Evolutionary conservation across 176 grass and related monocot species (phyloP).

Genomic region (Calamus simplicifolius): DNA sequence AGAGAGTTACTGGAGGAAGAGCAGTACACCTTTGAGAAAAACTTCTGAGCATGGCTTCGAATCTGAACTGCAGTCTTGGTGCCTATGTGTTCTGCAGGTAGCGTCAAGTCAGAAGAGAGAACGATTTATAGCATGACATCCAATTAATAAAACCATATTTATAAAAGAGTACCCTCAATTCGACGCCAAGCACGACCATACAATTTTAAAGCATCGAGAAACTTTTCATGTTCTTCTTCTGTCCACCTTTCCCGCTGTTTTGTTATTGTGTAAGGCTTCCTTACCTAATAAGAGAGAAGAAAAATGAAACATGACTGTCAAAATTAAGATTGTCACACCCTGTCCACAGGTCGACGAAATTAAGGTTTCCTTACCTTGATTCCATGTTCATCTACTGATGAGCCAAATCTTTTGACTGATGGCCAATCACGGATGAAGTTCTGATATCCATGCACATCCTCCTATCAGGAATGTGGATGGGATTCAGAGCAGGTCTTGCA

Average conservation of each 20-base stretch:
- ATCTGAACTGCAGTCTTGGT: constrained; percentile 94
- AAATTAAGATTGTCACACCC: not conserved
- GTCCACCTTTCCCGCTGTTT: constrained; percentile 96
- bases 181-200: constrained; percentile 80
- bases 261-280: constrained; percentile 83
- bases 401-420: constrained; percentile 7
- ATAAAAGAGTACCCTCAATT: constrained; percentile 57
- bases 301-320: not conserved
- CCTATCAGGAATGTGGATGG: constrained; percentile 6
- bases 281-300: constrained; percentile 21
- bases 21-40: constrained; percentile 84
- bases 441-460: not conserved
- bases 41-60: constrained; percentile 97
- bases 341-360: constrained; percentile 5
- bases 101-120: constrained; percentile 32
- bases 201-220: constrained; percentile 72
- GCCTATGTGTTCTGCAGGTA: constrained; percentile 83
- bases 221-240: constrained; percentile 77
- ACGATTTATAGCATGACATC: not conserved
- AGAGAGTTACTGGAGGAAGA: constrained; percentile 14
- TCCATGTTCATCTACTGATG: constrained; percentile 24
- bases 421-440: constrained; percentile 10
- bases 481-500: not conserved
- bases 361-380: constrained; percentile 31
- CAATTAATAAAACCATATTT: not conserved